Evolutionary conservation across 2,329 filamentous ascomycete species (phyloP), one percentile per base, ranked within the genome.

Genomic region (Aspergillus awamori): DNA sequence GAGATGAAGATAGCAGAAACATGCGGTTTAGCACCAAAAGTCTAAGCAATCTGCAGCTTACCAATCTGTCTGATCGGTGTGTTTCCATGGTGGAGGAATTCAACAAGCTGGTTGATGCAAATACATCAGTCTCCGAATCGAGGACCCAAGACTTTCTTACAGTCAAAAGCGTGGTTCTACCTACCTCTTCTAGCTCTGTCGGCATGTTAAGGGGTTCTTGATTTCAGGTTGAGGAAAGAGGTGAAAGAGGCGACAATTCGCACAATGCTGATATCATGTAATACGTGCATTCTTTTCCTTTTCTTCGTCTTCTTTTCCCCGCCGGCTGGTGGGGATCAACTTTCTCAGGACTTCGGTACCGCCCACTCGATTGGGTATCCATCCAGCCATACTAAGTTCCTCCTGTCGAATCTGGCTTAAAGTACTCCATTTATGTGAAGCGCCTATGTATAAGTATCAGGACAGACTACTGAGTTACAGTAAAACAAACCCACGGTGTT

Each of bases 71-170:
- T 88, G 66, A 98, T 92, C 75, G 97, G 91, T 45, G 92, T 92
- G 75, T 96, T 97, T 62, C 91, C 91, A 79, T 96, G 90, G 77
- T 91, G 90, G 62, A 98, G 90, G 79, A 98, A 97, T 75, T 93
- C 92, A 63, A 97, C 92, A 20, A 69, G 63, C 68, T 68, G 55
- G 48, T 17, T 47, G 54, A 30, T n/a, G 26, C 24, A 10, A 61
- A 41, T 38, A 20, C 15, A 10, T 53, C 20, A 24, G 13, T 22
- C 43, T 36, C 13, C 15, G 15, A 4, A 36, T 2, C 10, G 43
- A 30, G 45, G 26, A 49, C 24, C 13, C 45, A 6, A n/a, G 15
- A 11, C 11, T 36, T 36, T 17, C 30, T 30, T 51, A 10, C n/a
- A 28, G 28, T 51, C 47, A 10, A 41, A 39, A 22, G 13, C 20